phyloP scores from a whole-genome alignment of 2,329 filamentous ascomycete species.

The Fusarium brachygibbosum region DNA sequence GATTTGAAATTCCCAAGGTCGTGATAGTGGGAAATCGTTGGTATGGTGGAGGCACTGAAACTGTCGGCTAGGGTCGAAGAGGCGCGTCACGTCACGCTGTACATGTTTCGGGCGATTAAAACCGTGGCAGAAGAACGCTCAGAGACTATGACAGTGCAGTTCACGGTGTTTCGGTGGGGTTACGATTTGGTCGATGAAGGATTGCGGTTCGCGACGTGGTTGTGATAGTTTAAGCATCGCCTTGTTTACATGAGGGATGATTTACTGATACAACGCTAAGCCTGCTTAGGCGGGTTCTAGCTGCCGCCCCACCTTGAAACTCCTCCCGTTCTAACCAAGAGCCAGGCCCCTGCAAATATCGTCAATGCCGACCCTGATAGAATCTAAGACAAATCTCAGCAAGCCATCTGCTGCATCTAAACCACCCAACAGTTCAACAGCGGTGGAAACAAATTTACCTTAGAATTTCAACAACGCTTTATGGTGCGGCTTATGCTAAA shows the following conservation, averaged over 20 bases:
- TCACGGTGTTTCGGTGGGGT: constrained; percentile 30
- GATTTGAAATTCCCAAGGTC: constrained; percentile 32
- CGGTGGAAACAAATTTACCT: neutral
- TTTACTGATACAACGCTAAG: constrained; percentile 42
- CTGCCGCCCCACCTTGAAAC: constrained; percentile 37
- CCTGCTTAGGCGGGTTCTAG: constrained; percentile 23
- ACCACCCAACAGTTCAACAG: neutral
- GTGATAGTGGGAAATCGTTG: constrained; percentile 37
- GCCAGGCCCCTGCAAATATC: constrained; percentile 13
- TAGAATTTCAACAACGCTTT: neutral
- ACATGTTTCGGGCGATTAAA: neutral
- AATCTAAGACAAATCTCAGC: constrained; percentile 5
- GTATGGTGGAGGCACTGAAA: constrained; percentile 23
- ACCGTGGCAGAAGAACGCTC: neutral
- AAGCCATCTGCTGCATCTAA: neutral
- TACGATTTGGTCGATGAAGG: constrained; percentile 32
- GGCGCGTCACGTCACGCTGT: constrained; percentile 44
- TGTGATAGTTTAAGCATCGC: constrained; percentile 46
- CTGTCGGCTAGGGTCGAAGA: constrained; percentile 27
- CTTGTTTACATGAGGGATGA: constrained; percentile 51
- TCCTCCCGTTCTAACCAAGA: constrained; percentile 15
- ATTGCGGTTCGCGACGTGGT: constrained; percentile 47
- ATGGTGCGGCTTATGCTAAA: neutral
- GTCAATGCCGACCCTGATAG: constrained; percentile 24
- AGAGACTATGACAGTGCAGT: constrained; percentile 23